A percentile compares a stretch with the other conserved stretches of the same genome.
Conservation (phyloP, 768 basidiomycete species). For the Dentipellis fragilis region DNA sequence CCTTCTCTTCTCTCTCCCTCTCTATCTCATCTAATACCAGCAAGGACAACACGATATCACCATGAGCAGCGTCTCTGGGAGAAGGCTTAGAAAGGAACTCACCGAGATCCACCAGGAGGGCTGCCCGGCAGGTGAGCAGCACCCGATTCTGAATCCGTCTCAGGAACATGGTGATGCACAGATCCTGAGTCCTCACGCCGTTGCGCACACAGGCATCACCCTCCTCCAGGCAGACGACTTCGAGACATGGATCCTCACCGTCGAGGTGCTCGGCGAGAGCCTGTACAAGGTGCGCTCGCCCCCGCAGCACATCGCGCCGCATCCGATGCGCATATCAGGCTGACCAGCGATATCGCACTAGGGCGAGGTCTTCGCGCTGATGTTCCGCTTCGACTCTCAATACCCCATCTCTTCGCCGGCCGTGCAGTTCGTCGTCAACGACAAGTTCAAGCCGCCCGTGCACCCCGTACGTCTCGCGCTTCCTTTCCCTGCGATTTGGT, state of each 20-base stretch:
- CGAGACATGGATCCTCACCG: constrained; percentile 64
- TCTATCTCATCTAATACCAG: no score
- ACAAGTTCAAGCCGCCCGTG: constrained; percentile 54
- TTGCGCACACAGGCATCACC: constrained; percentile 45
- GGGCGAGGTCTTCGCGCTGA: constrained; percentile 70
- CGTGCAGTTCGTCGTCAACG: constrained; percentile 72
- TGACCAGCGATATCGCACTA: constrained; percentile 19
- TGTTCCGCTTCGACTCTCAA: constrained; percentile 71
- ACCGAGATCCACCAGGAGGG: constrained; percentile 13
- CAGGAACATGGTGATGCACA: no score
- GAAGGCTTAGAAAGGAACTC: constrained; percentile 15
- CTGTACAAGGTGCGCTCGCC: constrained; percentile 48
- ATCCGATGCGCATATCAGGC: neutral
- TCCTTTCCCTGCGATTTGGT: neutral
- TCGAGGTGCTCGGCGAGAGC: constrained; percentile 80
- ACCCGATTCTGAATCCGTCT: neutral
- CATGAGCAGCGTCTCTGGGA: constrained; percentile 12
- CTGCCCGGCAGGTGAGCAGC: constrained; percentile 1
- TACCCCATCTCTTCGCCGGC: constrained; percentile 87
- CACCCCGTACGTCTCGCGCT: constrained; percentile 54
- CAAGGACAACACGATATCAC: neutral
- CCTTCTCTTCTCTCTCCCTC: neutral
- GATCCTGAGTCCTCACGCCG: neutral
- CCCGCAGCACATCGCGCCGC: neutral
- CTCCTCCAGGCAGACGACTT: constrained; percentile 72